phyloP scores from a whole-genome alignment of 2,329 filamentous ascomycete species.

The Claviceps sp. region DNA sequence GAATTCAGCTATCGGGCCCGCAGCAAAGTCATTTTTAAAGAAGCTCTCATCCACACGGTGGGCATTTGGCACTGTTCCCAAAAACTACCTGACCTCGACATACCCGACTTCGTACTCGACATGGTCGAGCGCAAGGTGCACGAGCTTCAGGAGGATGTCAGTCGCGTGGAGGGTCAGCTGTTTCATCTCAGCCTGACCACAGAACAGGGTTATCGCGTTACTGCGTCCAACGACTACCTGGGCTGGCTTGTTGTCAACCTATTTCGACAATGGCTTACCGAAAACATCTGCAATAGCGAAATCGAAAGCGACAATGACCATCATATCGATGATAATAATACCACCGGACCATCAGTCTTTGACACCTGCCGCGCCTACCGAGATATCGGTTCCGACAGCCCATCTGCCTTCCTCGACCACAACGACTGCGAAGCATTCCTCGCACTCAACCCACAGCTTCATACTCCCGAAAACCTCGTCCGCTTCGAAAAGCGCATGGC shows the following conservation, averaged over 20 bases:
- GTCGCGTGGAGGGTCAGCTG: conserved; percentile 65
- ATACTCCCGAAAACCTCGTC: conserved; percentile 73
- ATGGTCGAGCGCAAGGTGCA: conserved; percentile 92
- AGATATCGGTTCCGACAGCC: conserved; percentile 50
- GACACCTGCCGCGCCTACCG: conserved; percentile 63
- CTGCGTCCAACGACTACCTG: conserved; percentile 64
- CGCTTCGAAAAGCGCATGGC: conserved; percentile 79
- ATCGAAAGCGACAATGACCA: not conserved
- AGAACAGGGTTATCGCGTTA: conserved; percentile 67
- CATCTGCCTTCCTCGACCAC: conserved; percentile 57
- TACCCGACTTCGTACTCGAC: conserved; percentile 68
- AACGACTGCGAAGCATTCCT: conserved; percentile 87
- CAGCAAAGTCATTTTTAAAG: conserved; percentile 70
- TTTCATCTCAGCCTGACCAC: conserved; percentile 73
- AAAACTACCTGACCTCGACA: conserved; percentile 57
- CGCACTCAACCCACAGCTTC: conserved; percentile 68
- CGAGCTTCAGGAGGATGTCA: conserved; percentile 72
- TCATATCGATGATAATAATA: conserved; percentile 8
- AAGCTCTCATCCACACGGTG: conserved; percentile 86
- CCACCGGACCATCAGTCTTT: conserved; percentile 35
- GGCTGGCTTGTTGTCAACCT: conserved; percentile 82
- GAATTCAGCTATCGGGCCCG: conserved; percentile 78
- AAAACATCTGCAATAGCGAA: conserved; percentile 48
- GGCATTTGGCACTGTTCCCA: conserved; percentile 83
- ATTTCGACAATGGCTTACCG: conserved; percentile 86